Base-by-base conservation (phyloP, 2,329 filamentous ascomycete species). In the Paecilomyces dactylethromorphus region DNA sequence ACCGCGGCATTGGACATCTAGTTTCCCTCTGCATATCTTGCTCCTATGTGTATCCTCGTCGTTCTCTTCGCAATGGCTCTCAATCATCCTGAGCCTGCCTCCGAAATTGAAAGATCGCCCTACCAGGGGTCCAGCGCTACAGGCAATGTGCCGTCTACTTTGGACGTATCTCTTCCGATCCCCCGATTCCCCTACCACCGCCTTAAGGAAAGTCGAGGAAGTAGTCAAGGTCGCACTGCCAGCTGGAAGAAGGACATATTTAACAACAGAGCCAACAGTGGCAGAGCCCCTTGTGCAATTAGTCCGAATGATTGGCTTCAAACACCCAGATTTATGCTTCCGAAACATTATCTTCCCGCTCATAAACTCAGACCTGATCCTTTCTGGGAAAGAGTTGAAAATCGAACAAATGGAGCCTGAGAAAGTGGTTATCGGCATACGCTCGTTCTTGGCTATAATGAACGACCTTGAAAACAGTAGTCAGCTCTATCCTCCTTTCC, bases 341-440 rank as follows among this genome's bases (percentile, higher is more conserved):
- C 85, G 88, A 65, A 90, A 82, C 53, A 89, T 97, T 63, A 91
- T 99, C n/a, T 97, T 97, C 66, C 94, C 93, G 2, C 78, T 99
- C 39, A 89, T 99, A 69, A 96, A 96, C 70, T 91, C 92, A 1
- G 93, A 97, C 56, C 79, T 92, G n/a, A 94, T 97, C 70, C 81
- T 84, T 29, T 85, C 87, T 18, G 81, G 81, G 79, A 90, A 87
- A 67, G 90, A 96, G 52, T 78, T 94, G 50, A 92, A 86, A 69
- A 89, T 97, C 29, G 94, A 97, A 69, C 91, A 95, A 69, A 82
- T 99, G 62, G 94, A 99, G 62, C 94, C 95, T 0, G 95, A 99
- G 70, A 89, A 91, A 67, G 96, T 97, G 77, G 93, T 97, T n/a
- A 90, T 99, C 65, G 94, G 92, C 2, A 99, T 99, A 62, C 86